Evolutionary conservation across 352 stramenopile genomes (phyloP).

Genomic region (Pythium myriotylum): DNA sequence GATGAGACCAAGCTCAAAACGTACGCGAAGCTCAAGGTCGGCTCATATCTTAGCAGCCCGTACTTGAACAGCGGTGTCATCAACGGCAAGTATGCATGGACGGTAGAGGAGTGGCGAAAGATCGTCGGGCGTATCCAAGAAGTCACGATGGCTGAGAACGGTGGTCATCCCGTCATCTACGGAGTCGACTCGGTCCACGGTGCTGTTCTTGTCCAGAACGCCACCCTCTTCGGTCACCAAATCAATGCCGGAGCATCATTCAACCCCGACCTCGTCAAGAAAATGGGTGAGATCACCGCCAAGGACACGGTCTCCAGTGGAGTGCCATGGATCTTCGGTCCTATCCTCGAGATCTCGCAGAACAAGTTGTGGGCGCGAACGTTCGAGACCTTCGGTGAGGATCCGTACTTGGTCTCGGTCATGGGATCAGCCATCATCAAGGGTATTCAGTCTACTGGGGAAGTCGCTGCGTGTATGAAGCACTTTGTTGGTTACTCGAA

Average conservation of each 20-base stretch:
- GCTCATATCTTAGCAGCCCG: conserved; percentile 14
- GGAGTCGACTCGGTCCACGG: conserved; percentile 90
- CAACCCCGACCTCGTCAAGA: conserved; percentile 71
- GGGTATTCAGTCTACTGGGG: conserved; percentile 70
- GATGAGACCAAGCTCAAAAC: conserved; percentile 4
- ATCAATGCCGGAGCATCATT: conserved; percentile 89
- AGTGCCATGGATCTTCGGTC: conserved; percentile 90
- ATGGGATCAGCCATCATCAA: conserved; percentile 84
- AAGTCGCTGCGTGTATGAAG: conserved; percentile 81
- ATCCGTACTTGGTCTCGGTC: conserved; percentile 77
- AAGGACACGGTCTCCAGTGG: conserved; percentile 82
- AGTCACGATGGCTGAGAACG: conserved; percentile 61
- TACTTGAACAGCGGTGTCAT: background rate
- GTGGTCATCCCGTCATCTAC: conserved; percentile 74
- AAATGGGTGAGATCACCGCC: conserved; percentile 67
- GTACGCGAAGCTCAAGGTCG: conserved; percentile 1
- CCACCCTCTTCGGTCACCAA: conserved; percentile 85
- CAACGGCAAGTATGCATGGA: conserved; percentile 3
- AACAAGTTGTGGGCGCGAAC: conserved; percentile 87
- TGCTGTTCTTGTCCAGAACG: conserved; percentile 81
- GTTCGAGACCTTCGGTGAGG: conserved; percentile 94
- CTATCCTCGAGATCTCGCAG: conserved; percentile 83
- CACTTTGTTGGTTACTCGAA: conserved; percentile 90
- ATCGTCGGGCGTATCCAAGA: conserved; percentile 45
- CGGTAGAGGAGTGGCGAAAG: conserved; percentile 36